Percentiles rank a stretch among this genome's conserved stretches.
Evolutionary conservation across 176 grass and related monocot genomes (phyloP).

Genomic region (Cenchrus purpureus): DNA sequence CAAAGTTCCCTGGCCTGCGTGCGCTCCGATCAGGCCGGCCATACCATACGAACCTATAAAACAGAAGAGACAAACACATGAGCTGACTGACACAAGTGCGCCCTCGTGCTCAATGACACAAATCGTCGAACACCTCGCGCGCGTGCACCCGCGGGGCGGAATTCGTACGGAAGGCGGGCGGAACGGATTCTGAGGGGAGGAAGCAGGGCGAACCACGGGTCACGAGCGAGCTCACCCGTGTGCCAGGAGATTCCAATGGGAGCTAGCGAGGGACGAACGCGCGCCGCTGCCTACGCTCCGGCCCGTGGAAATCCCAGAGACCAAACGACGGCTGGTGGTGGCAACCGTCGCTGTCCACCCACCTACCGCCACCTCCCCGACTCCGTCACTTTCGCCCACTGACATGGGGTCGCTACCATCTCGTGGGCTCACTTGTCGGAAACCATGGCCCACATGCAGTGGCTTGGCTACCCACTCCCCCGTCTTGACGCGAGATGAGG

Average conservation of each 20-base stretch:
- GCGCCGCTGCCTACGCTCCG: neutral
- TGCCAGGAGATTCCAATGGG: neutral
- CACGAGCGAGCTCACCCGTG: neutral
- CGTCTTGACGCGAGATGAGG: neutral
- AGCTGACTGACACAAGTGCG: neutral
- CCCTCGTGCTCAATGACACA: neutral
- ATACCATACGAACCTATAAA: slow-evolving; percentile 40
- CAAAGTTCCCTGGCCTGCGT: neutral
- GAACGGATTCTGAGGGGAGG: neutral
- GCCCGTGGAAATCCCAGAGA: neutral
- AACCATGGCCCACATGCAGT: neutral
- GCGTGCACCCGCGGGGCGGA: neutral
- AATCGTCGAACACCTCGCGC: slow-evolving; percentile 19
- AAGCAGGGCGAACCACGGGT: neutral
- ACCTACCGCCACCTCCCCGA: neutral
- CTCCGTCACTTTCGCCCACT: neutral
- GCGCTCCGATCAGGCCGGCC: neutral
- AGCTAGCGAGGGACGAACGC: neutral
- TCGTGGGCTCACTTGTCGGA: neutral
- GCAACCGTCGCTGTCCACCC: neutral
- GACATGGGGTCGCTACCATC: neutral
- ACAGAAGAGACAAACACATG: neutral
- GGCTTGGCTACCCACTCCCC: neutral
- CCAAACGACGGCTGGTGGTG: neutral
- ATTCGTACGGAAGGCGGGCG: too few species aligned